Evolutionary conservation across 2,329 filamentous ascomycete species (phyloP), one percentile per base, ranked within the genome.

Genomic region (Aspergillus transmontanensis): DNA sequence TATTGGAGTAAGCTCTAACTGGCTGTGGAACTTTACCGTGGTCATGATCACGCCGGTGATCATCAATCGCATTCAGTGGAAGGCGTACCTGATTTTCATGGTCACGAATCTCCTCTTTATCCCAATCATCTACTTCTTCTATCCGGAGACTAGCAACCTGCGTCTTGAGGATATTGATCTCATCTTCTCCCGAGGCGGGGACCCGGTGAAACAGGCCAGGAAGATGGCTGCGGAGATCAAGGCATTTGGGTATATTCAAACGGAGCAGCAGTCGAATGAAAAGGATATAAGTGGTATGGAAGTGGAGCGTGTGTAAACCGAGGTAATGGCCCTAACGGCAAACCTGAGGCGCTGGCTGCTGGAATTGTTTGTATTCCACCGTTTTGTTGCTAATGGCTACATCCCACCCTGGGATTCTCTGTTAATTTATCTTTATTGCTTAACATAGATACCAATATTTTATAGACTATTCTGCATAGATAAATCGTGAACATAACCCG

Each of bases 71-170:
- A 66, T 76, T 9, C 68, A 68, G 41, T 76, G 74, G 74, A 75
- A 75, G 63, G 72, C 70, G 7, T 77, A 77, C 58, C 64, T 78
- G 46, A 73, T 76, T 50, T 78, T 77, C 65, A 76, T 75, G 73
- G 66, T 69, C 48, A 71, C 68, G 0, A 77, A 77, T 57, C 68
- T 75, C 14, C 60, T 71, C 10, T 75, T 76, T 46, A 66, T 76
- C n/a, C 75, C 75, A 3, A 34, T 70, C 6, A 76, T 84, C n/a
- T 84, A 80, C 70, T 83, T 83, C 70, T 78, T 70, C 67, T 80
- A 78, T 54, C 79, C 78, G 4, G 80, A 81, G 60, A 81, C 79
- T 0, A 70, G 73, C 19, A 78, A 78, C 53, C 69, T 79, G n/a
- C 77, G 76, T 1, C 72, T 82, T 4, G 79, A 82, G 64, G 79